phyloP scores from a whole-genome alignment of 352 stramenopile genomes.

The Phytophthora pisi region DNA sequence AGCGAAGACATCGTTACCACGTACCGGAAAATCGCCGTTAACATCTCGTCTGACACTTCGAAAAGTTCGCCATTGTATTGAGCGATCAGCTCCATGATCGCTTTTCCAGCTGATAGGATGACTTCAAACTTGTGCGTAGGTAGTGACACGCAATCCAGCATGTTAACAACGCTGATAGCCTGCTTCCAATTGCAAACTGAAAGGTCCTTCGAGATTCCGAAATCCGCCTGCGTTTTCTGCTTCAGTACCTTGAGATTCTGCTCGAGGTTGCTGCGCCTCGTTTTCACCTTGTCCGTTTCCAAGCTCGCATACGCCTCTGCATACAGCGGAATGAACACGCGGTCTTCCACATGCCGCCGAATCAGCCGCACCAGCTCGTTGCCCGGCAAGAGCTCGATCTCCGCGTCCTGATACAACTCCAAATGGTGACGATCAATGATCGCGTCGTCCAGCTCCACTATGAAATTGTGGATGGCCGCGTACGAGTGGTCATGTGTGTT shows the following conservation, averaged over 20 bases:
- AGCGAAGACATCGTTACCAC: constrained; percentile 69
- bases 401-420: constrained; percentile 61
- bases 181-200: constrained; percentile 67
- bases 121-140: constrained; percentile 86
- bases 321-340: constrained; percentile 74
- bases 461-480: constrained; percentile 59
- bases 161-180: constrained; percentile 58
- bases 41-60: constrained; percentile 60
- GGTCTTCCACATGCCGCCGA: constrained; percentile 79
- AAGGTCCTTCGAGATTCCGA: constrained; percentile 71
- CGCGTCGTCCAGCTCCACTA: constrained; percentile 64
- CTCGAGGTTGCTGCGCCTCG: constrained; percentile 35
- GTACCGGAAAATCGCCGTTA: constrained; percentile 75
- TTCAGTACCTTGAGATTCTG: constrained; percentile 73
- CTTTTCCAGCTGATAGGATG: constrained; percentile 59
- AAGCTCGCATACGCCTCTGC: constrained; percentile 59
- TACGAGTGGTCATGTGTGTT: constrained; percentile 56
- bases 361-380: constrained; percentile 81
- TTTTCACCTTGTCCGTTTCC: constrained; percentile 47
- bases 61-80: constrained; percentile 61
- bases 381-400: constrained; percentile 68
- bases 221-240: constrained; percentile 56
- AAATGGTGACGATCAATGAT: constrained; percentile 76
- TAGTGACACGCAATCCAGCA: constrained; percentile 78
- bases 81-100: constrained; percentile 57